These are phyloP conservation scores for Litsea cubeba DNA, from an alignment of 164 flowering plant genomes.

Conservation along the genomic window DNA sequence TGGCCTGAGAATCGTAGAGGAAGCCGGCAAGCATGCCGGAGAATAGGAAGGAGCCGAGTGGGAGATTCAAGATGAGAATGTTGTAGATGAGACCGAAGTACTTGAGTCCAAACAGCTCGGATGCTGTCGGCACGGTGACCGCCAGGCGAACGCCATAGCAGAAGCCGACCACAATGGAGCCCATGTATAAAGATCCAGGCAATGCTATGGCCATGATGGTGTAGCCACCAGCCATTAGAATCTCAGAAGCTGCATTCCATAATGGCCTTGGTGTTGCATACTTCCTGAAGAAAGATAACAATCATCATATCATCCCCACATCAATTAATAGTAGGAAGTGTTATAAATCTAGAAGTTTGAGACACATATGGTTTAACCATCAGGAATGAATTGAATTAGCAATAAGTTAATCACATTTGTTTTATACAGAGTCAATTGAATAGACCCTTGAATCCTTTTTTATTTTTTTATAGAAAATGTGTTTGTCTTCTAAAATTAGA, in stretches of 20 bases:
- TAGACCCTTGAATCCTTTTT: too few relatives aligned
- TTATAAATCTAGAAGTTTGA: too few relatives aligned
- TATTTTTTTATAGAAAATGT: too few relatives aligned
- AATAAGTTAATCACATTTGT: too few relatives aligned
- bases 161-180: conserved; percentile 65
- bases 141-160: conserved; percentile 88
- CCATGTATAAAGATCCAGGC: conserved; percentile 75
- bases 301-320: too few relatives aligned
- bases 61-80: conserved; percentile 73
- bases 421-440: too few relatives aligned
- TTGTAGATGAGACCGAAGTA: conserved; percentile 84
- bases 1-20: conserved; percentile 73
- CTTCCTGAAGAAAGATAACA: conserved; percentile 32
- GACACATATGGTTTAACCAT: too few relatives aligned
- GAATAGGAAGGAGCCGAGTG: conserved; percentile 87
- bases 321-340: too few relatives aligned
- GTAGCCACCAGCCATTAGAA: conserved; percentile 78
- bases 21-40: conserved; percentile 85
- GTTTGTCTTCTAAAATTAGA: too few relatives aligned
- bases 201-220: conserved; percentile 59
- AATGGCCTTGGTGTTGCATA: conserved; percentile 80
- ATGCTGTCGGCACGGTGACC: conserved; percentile 78
- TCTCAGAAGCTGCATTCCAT: conserved; percentile 86
- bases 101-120: conserved; percentile 88
- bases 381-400: too few relatives aligned